phyloP scores from a whole-genome alignment of 1,284 basidiomycete genomes.

The Trichosporon sp. region DNA sequence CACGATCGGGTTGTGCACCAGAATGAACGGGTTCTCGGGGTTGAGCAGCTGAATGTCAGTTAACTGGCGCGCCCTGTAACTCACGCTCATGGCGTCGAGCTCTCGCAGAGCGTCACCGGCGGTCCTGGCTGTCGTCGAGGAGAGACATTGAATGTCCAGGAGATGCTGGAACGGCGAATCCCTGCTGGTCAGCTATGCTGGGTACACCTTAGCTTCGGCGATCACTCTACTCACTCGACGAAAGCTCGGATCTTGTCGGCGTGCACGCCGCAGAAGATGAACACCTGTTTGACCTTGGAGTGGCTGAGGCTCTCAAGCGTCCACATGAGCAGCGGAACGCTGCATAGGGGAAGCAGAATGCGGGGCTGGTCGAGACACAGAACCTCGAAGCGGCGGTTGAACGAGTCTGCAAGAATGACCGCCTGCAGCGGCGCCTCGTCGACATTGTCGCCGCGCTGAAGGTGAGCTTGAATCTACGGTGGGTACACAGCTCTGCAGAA shows the following conservation, averaged over 20 bases:
- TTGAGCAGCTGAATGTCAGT: constrained; percentile 65
- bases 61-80: neutral
- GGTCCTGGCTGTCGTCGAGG: constrained; percentile 81
- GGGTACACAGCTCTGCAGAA: neutral
- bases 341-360: constrained; percentile 86
- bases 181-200: constrained; percentile 9
- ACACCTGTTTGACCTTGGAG: constrained; percentile 90
- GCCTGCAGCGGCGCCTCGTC: constrained; percentile 82
- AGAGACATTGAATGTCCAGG: constrained; percentile 78
- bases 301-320: constrained; percentile 89
- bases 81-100: constrained; percentile 69
- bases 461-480: constrained; percentile 11
- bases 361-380: constrained; percentile 76
- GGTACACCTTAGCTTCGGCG: too few species aligned
- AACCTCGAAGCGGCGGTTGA: constrained; percentile 86
- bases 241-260: constrained; percentile 65
- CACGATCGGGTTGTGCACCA: constrained; percentile 89
- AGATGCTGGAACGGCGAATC: constrained; percentile 45
- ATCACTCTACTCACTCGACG: constrained; percentile 19
- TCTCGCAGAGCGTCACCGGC: constrained; percentile 95
- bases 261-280: constrained; percentile 85
- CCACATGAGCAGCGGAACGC: constrained; percentile 88
- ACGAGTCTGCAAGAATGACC: constrained; percentile 88
- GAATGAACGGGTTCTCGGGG: constrained; percentile 71
- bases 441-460: constrained; percentile 36